Percentiles rank a stretch among this genome's conserved stretches.
Conservation (phyloP, 2,329 filamentous ascomycete genomes). For the Nemania sp. region DNA sequence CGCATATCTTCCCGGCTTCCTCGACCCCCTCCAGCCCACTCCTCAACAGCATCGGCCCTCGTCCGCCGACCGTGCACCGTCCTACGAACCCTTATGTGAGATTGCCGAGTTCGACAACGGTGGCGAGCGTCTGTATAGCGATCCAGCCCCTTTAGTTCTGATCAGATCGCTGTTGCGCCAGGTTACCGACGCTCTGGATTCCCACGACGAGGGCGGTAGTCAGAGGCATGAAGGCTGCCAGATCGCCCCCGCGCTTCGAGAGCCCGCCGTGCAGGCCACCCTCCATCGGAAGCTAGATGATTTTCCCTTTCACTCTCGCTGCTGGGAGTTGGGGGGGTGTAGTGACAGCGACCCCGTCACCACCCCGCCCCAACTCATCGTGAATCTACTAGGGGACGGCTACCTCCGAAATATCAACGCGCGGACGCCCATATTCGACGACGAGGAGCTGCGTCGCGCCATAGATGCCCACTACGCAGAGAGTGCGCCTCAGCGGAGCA, state of each 20-base stretch:
- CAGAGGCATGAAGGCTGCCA: not conserved
- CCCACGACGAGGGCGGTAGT: not conserved
- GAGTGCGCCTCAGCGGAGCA: not conserved
- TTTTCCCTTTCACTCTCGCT: too few relatives aligned
- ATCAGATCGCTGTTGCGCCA: conserved; percentile 24
- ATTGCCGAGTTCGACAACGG: conserved; percentile 23
- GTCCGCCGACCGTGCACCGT: too few relatives aligned
- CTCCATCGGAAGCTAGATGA: conserved; percentile 20
- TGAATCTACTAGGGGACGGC: conserved; percentile 10
- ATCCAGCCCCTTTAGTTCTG: conserved; percentile 28
- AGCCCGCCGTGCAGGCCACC: conserved; percentile 10
- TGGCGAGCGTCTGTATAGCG: conserved; percentile 29
- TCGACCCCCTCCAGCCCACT: too few relatives aligned
- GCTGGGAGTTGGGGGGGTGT: too few relatives aligned
- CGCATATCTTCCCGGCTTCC: too few relatives aligned
- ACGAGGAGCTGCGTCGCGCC: conserved; percentile 11
- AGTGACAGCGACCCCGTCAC: conserved; percentile 8
- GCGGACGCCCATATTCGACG: conserved; percentile 11
- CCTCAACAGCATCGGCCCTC: not conserved
- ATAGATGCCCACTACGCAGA: conserved; percentile 13
- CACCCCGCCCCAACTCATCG: conserved; percentile 11
- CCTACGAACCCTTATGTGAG: conserved; percentile 5
- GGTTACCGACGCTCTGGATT: not conserved
- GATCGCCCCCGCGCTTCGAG: not conserved
- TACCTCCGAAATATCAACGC: conserved; percentile 9